phyloP scores from a whole-genome alignment of 192 early-diverging fungal genomes.

The Cladochytrium replicatum region DNA sequence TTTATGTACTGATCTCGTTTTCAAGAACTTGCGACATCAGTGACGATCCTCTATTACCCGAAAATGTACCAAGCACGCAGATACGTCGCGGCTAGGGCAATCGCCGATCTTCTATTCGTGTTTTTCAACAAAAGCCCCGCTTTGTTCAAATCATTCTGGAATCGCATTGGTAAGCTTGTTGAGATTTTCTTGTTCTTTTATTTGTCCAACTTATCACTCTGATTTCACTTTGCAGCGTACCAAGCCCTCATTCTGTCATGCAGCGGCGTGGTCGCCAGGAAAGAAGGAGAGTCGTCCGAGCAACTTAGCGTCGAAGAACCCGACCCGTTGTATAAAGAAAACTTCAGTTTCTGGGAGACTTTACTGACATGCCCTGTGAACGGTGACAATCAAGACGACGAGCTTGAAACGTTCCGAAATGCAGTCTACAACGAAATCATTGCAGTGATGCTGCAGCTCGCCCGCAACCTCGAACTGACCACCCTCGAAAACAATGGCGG shows the following conservation, averaged over 20 bases:
- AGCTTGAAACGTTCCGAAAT: constrained; percentile 16
- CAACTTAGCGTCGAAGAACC: constrained; percentile 16
- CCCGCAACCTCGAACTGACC: constrained; percentile 31
- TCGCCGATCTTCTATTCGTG: constrained; percentile 42
- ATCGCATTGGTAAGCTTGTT: constrained; percentile 16
- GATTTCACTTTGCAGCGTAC: constrained; percentile 29
- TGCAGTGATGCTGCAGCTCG: constrained; percentile 26
- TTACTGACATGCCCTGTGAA: constrained; percentile 16
- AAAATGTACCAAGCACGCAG: constrained; percentile 3
- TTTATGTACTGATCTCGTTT: not conserved
- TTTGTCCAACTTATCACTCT: not conserved
- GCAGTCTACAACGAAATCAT: constrained; percentile 49
- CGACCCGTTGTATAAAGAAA: constrained; percentile 32
- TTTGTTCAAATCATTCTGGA: constrained; percentile 14
- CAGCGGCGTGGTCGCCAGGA: constrained; percentile 14
- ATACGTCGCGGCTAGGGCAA: constrained; percentile 8
- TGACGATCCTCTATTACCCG: not conserved
- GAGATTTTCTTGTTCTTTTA: constrained; percentile 1
- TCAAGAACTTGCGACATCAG: constrained; percentile 2
- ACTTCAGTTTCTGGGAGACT: constrained; percentile 48
- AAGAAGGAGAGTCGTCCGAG: not conserved
- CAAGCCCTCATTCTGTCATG: constrained; percentile 43
- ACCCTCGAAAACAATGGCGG: constrained; percentile 20
- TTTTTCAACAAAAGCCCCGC: constrained; percentile 37
- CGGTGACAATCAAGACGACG: constrained; percentile 4